Evolutionary conservation across 202 grass and related monocot genomes (phyloP).

Genomic region (Brachypodium distachyon): DNA sequence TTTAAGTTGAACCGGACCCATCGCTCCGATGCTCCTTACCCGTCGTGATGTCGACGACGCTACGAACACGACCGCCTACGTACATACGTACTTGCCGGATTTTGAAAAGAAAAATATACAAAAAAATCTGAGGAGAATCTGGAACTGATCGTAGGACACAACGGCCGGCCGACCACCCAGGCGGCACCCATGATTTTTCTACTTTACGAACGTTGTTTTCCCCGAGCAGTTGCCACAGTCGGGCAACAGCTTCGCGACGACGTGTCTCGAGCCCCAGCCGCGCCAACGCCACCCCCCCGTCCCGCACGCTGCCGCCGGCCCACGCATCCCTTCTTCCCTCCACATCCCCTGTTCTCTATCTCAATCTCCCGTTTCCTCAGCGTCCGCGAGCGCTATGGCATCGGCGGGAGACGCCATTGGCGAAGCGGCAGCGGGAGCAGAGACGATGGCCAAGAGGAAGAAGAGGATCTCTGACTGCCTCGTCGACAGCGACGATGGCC

Average conservation of each 20-base stretch:
- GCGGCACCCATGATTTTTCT: background rate
- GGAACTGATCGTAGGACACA: background rate
- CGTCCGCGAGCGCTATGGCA: background rate
- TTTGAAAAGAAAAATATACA: too few species aligned
- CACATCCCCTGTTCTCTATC: background rate
- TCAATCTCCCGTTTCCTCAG: background rate
- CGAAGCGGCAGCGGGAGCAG: background rate
- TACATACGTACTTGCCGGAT: too few species aligned
- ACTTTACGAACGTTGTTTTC: conserved; percentile 8
- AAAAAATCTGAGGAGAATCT: too few species aligned
- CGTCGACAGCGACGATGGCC: background rate
- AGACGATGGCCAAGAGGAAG: background rate
- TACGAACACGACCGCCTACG: background rate
- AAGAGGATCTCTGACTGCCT: conserved; percentile 30
- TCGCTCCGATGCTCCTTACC: background rate
- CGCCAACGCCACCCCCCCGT: background rate
- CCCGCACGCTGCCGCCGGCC: background rate
- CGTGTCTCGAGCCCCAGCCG: conserved; percentile 17
- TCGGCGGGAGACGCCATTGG: background rate
- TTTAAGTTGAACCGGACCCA: background rate
- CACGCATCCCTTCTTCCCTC: background rate
- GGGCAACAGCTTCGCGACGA: conserved; percentile 11
- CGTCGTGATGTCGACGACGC: background rate
- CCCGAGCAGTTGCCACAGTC: background rate
- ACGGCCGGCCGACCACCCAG: background rate